Base-by-base conservation (phyloP, 2,329 filamentous ascomycete species). In the Exophiala sideris region DNA sequence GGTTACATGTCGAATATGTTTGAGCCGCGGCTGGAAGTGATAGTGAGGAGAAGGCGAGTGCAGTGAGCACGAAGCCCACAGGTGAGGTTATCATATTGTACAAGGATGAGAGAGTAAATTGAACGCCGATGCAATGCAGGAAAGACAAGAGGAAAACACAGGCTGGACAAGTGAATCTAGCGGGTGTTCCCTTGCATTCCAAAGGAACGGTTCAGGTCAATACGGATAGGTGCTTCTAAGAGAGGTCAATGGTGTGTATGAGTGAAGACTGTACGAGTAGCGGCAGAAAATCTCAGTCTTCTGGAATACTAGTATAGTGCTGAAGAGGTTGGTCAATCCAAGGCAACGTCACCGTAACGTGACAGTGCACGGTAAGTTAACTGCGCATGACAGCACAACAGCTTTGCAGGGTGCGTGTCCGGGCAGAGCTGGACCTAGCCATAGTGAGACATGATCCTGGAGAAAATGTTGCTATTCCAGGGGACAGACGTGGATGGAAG, bases 1-100 rank as follows among this genome's bases (percentile, higher is more conserved):
- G 74, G 51, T 77, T 73, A 62, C 74, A 77, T 52, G 68, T 60
- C 2, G 72, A 73, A 52, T 65, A 75, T 12, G 73, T 76, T 65
- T 77, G 74, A 38, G 73, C 72, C 24, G 62, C 54, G 7, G 65
- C 68, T 42, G 67, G 45, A 39, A 18, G 29, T 14, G 57, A 34
- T 33, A 58, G 45, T 42, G 52, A 56, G 40, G 45, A 51, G 18
- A 62, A 7, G 41, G 45, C 46, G 44, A 57, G 36, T 48, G 50
- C 55, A 29, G 52, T 33, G 42, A 61, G 52, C 18, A 60, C 32
- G 32, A 54, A 50, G 48, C 32, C n/a, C 32, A 34, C 32, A 33
- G 50, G 16, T 16, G 44, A 52, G 41, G 50, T 35, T 45, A 49
- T 48, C 56, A 61, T 61, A 42, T 42, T 58, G 53, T 56, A 53